Percentiles rank a stretch among this genome's conserved stretches.
Conservation (phyloP, 148 eudicot genomes). For the Gaultheria prostrata region DNA sequence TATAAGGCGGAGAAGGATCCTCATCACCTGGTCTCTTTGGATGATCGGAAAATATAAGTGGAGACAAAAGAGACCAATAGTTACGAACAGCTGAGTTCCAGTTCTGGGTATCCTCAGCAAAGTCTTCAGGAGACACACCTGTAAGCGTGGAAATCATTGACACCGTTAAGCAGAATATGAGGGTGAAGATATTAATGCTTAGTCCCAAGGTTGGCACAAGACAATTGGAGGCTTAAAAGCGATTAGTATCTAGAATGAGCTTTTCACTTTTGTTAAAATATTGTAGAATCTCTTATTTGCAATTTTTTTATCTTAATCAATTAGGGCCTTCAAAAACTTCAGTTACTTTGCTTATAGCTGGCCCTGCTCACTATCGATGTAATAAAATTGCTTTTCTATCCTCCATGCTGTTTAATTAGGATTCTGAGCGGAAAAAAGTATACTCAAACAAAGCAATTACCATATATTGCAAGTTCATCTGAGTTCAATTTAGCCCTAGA, state of each 20-base stretch:
- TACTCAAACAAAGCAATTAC: slow-evolving; percentile 30
- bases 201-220: not conserved
- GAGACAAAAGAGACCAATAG: slow-evolving; percentile 94
- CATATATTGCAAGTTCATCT: slow-evolving; percentile 69
- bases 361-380: not conserved
- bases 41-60: slow-evolving; percentile 87
- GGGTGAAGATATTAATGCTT: not conserved
- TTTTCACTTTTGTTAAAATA: not conserved
- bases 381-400: not conserved
- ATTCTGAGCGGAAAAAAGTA: not conserved
- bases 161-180: not conserved
- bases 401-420: not conserved
- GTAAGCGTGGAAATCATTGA: slow-evolving; percentile 1
- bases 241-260: not conserved
- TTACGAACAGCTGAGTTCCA: slow-evolving; percentile 66
- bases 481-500: slow-evolving; percentile 60
- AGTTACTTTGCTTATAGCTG: not conserved
- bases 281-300: not conserved
- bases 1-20: slow-evolving; percentile 94
- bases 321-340: not conserved
- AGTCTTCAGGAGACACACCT: slow-evolving; percentile 62
- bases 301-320: not conserved
- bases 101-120: slow-evolving; percentile 59
- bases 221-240: not conserved
- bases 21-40: slow-evolving; percentile 97